phyloP scores from a whole-genome alignment of 2,329 filamentous ascomycete genomes.

The Epichloe uncinata region DNA sequence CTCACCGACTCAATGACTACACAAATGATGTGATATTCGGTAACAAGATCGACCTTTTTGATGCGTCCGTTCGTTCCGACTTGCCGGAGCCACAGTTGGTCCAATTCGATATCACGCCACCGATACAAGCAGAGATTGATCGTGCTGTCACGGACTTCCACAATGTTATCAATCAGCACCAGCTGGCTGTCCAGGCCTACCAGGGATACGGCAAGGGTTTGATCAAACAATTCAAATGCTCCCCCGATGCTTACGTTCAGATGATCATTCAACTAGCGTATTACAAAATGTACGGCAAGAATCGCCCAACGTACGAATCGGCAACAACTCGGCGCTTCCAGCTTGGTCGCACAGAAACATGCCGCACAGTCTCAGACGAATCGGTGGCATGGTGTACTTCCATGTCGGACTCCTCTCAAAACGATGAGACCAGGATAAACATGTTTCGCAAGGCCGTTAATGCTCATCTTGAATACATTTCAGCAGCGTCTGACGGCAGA shows the following conservation, averaged over 20 bases:
- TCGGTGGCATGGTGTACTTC: slow-evolving; percentile 80
- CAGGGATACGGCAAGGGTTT: slow-evolving; percentile 96
- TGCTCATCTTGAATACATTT: slow-evolving; percentile 81
- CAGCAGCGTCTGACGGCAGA: slow-evolving; percentile 77
- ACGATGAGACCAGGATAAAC: slow-evolving; percentile 52
- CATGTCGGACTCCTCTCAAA: slow-evolving; percentile 56
- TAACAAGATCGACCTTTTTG: slow-evolving; percentile 84
- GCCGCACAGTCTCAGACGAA: slow-evolving; percentile 81
- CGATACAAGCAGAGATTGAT: slow-evolving; percentile 65
- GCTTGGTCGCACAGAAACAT: slow-evolving; percentile 91
- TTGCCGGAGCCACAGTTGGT: slow-evolving; percentile 69
- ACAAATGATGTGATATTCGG: slow-evolving; percentile 84
- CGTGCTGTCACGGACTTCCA: slow-evolving; percentile 68
- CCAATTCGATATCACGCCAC: slow-evolving; percentile 63
- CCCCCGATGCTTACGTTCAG: slow-evolving; percentile 92
- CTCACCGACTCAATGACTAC: slow-evolving; percentile 92
- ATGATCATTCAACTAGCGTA: slow-evolving; percentile 98
- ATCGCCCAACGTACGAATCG: slow-evolving; percentile 93
- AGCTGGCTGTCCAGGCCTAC: slow-evolving; percentile 88
- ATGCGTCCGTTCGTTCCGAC: slow-evolving; percentile 63
- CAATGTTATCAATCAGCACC: slow-evolving; percentile 70
- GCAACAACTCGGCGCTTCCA: slow-evolving; percentile 92
- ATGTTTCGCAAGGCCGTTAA: slow-evolving; percentile 73
- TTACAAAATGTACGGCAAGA: slow-evolving; percentile 98
- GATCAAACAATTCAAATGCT: slow-evolving; percentile 99